Conservation (phyloP, 2,329 filamentous ascomycete genomes). For the Neurospora sp. region DNA sequence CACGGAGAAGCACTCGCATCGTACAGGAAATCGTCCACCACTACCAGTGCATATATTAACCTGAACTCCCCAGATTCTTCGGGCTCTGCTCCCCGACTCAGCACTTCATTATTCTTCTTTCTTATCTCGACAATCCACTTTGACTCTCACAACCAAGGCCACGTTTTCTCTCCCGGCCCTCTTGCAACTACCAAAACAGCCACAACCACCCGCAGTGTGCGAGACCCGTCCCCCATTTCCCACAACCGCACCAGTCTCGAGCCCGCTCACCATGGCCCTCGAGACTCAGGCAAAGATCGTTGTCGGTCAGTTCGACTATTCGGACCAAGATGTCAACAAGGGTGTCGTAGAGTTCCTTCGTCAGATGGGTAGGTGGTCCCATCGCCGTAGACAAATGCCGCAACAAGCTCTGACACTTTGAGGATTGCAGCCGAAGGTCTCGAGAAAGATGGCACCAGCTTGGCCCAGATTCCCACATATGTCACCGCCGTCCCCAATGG, state of each 20-base stretch:
- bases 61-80: conserved; percentile 33
- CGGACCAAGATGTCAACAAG: conserved; percentile 65
- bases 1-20: conserved; percentile 1
- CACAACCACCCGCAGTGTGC: conserved; percentile 32
- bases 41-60: conserved; percentile 19
- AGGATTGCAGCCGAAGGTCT: conserved; percentile 63
- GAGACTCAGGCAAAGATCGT: conserved; percentile 67
- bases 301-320: conserved; percentile 77
- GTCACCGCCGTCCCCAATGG: conserved; percentile 94
- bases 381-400: background rate
- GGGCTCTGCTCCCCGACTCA: conserved; percentile 42
- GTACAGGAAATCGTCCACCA: conserved; percentile 8
- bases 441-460: conserved; percentile 62
- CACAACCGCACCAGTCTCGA: conserved; percentile 42
- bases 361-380: conserved; percentile 57
- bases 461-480: conserved; percentile 96
- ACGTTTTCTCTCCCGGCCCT: conserved; percentile 33
- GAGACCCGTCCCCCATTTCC: conserved; percentile 45
- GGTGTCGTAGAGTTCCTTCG: conserved; percentile 77
- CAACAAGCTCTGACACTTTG: background rate
- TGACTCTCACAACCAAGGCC: conserved; percentile 10
- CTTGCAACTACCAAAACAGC: conserved; percentile 7
- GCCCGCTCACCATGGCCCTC: conserved; percentile 51
- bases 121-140: conserved; percentile 20
- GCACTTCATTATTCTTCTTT: conserved; percentile 32